Base-by-base conservation (phyloP, 768 basidiomycete genomes). In the Pulveroboletus sp. region DNA sequence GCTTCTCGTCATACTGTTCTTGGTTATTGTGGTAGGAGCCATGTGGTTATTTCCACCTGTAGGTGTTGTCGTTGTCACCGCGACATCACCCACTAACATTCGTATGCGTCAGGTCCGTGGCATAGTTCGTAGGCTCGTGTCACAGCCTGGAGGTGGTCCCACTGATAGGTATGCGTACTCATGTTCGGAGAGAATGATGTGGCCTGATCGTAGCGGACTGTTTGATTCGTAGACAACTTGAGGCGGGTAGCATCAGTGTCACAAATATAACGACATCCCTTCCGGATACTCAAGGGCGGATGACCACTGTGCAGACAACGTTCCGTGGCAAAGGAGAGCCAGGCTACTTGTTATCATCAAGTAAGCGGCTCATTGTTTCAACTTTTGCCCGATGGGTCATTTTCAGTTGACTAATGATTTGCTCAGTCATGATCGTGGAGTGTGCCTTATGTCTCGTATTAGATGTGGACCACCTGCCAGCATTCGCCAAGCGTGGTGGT, bases 321-420 rank as follows among this genome's bases (percentile, higher is more conserved):
- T 72, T 91, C 54, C 76, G 72, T 42, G 85, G 81, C 1, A 69
- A 79, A 31, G 89, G 89, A 8, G 92, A 93, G 61, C 88, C 92
- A 7, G 86, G 89, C 5, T 90, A 89, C 66, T 60, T 54, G 18
- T 38, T 55, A 27, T 33, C 52, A 26, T 55, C 54, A 15, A 45
- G 56, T 49, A 12, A 44, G 54, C 41, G 12, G 36, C 35, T n/a
- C 33, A 14, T 43, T 27, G 24, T 21, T 31, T 40, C 32, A 2
- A 12, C 14, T 46, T 33, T 9, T 32, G 11, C 26, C n/a, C n/a
- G 5, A 15, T 10, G 27, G 32, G 18, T 12, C 24, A 18, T 36
- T 24, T 46, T 40, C 24, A 15, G n/a, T 48, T 55, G 32, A 47
- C 33, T 27, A 28, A 37, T 41, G 18, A 4, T 49, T 43, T 50